Conservation (phyloP, 495 filamentous ascomycete species). For the Penicillium odoratum region DNA sequence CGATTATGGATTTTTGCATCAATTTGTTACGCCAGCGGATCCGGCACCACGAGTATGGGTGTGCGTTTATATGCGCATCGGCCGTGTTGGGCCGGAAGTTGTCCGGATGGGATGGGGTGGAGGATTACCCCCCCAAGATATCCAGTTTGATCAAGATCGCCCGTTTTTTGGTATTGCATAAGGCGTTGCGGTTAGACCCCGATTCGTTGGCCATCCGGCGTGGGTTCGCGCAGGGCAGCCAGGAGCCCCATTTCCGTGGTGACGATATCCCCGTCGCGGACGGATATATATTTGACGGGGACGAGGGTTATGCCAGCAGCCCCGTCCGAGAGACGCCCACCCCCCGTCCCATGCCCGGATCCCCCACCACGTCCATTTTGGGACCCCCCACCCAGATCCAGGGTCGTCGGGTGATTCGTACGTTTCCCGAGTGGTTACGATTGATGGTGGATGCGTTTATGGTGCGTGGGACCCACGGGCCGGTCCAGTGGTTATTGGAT, state of each 20-base stretch:
- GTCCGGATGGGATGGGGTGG: not conserved
- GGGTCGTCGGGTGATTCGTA: not conserved
- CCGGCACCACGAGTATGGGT: not conserved
- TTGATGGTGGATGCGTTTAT: not conserved
- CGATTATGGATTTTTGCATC: not conserved
- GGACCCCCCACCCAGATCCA: not conserved
- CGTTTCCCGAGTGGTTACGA: not conserved
- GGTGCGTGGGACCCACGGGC: not conserved
- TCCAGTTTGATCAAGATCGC: not conserved
- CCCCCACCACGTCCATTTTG: too few relatives aligned
- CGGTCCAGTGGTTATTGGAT: not conserved
- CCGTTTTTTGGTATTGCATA: not conserved
- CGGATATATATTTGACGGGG: not conserved
- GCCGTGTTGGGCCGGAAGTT: not conserved
- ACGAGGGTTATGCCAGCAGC: not conserved
- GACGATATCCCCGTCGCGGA: not conserved
- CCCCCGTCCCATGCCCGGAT: not conserved
- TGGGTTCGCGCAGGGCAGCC: not conserved
- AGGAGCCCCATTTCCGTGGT: not conserved
- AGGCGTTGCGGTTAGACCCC: not conserved
- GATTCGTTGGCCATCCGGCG: not conserved
- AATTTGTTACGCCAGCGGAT: not conserved
- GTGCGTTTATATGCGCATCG: not conserved
- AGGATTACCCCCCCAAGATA: not conserved
- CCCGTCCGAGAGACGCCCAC: not conserved